Base-by-base conservation (phyloP, 1,284 basidiomycete species). In the Malassezia caprae region DNA sequence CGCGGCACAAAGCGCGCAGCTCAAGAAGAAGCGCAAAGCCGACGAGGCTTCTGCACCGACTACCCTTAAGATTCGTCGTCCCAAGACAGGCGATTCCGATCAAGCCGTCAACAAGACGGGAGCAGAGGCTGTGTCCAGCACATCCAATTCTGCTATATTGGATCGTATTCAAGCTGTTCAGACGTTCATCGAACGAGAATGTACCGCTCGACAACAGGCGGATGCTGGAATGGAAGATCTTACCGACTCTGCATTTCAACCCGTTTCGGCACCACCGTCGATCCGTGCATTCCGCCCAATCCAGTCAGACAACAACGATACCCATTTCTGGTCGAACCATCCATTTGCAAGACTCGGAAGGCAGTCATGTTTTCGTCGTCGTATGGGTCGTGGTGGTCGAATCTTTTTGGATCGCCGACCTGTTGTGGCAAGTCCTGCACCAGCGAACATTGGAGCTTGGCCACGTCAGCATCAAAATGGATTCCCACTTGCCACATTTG, bases 121-220 rank as follows among this genome's bases (percentile, higher is more conserved):
- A 1, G 43, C 51, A 8, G 65, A 59, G 12, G 53, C 54, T 4
- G 56, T 53, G 7, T 19, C 48, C 19, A 87, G 10, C 81, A 87
- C 78, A 86, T 89, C 68, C 48, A 67, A 68, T 13, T 60, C 67
- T 8, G 68, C 63, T 13, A 67, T 74, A 30, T 52, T 70, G 48
- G 70, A 72, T 48, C 65, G 70, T 28, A 64, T 71, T 2, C 59
- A 64, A 32, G 62, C 67, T 10, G 66, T 73, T 1, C 69, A 73
- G 48, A 59, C 64, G 7, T 73, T 67, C 48, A 68, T 73, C 60
- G 72, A 73, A 49, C 63, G 67, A 34, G 72, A 73, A 53, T 66
- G 63, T 39, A 26, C 59, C 17, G 56, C 61, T 39, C 69, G 66
- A 46, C 57, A 62, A 39, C 67, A 69, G 32, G 54, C 63, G 23